A percentile compares a stretch with the other conserved stretches of the same genome.
These are phyloP conservation scores for Pythium coloratum DNA, from an alignment of 352 stramenopile species.

Conservation along the genomic window DNA sequence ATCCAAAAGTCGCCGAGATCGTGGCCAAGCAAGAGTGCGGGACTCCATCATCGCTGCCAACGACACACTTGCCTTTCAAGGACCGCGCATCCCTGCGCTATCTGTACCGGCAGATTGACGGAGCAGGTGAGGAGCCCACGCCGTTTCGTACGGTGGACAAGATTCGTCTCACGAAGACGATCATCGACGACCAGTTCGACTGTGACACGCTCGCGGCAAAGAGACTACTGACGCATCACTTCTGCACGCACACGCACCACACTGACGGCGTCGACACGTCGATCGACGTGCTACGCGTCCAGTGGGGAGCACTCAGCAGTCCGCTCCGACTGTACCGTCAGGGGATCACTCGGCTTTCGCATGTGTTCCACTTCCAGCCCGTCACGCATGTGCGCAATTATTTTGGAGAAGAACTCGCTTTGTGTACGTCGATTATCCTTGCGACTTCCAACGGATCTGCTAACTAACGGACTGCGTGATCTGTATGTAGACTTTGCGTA, in stretches of 20 bases:
- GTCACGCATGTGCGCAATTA: conserved; percentile 69
- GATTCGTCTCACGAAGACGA: conserved; percentile 69
- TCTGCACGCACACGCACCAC: conserved; percentile 56
- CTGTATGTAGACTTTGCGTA: conserved; percentile 58
- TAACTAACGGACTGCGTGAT: background rate
- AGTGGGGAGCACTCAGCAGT: conserved; percentile 48
- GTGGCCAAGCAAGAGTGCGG: conserved; percentile 7
- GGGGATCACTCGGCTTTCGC: conserved; percentile 8
- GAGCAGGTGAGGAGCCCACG: conserved; percentile 30
- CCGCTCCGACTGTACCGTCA: conserved; percentile 30
- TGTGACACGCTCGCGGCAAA: conserved; percentile 60
- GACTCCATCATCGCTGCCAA: background rate
- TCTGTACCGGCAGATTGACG: conserved; percentile 70
- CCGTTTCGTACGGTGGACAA: conserved; percentile 79
- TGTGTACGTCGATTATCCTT: conserved; percentile 48
- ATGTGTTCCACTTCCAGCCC: conserved; percentile 42
- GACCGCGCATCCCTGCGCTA: conserved; percentile 57
- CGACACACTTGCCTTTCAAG: conserved; percentile 50
- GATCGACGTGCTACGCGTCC: conserved; percentile 50
- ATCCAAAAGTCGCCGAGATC: conserved; percentile 31
- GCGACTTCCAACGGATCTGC: background rate
- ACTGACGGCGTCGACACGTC: conserved; percentile 69
- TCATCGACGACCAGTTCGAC: conserved; percentile 74
- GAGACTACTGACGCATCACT: conserved; percentile 49
- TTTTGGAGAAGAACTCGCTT: conserved; percentile 75